Evolutionary conservation across 768 basidiomycete species (phyloP), one percentile per base, ranked within the genome.

Genomic region (Pleurotus platypus): DNA sequence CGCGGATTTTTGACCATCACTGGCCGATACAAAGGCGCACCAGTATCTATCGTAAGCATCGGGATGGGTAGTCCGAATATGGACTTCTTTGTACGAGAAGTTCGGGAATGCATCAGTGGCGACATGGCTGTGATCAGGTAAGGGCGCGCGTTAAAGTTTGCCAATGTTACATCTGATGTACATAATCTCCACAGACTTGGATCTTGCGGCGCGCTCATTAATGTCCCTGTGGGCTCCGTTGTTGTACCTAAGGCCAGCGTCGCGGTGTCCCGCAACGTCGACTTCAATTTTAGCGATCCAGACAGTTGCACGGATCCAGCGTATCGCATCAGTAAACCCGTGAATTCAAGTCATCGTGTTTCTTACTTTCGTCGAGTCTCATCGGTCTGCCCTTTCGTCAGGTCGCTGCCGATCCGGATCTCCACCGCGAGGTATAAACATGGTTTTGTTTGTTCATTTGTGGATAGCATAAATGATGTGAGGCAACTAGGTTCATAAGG

Each of bases 81-180:
- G 73, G 91, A 93, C 69, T 93, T 92, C 71, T 90, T 92, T 67
- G 81, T 93, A 18, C 82, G 90, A 60, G 90, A 93, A 71, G 83
- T 80, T 22, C 78, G 90, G 59, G 91, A 92, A 69, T 85, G 86
- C 62, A 68, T 90, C 39, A 76, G 69, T 58, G 90, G 90, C 13
- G 81, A 83, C 66, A 75, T 83, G 74, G 67, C 68, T 57, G 69
- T 82, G 47, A 68, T 83, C 63, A 78, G 81, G 80, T 80, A 50
- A 58, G 70, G 68, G 55, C 30, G 9, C 30, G 8, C 30, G 26
- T 27, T 38, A 58, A 37, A 45, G 53, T 47, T 49, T 54, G 60
- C 6, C 24, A 54, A 22, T 22, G 49, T 49, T 49, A 16, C 46
- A 48, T 58, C 57, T 38, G 35, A 51, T 38, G 56, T 38, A 57